Evolutionary conservation across 768 basidiomycete species (phyloP).

Genomic region (Neoboletus brunneissimus): DNA sequence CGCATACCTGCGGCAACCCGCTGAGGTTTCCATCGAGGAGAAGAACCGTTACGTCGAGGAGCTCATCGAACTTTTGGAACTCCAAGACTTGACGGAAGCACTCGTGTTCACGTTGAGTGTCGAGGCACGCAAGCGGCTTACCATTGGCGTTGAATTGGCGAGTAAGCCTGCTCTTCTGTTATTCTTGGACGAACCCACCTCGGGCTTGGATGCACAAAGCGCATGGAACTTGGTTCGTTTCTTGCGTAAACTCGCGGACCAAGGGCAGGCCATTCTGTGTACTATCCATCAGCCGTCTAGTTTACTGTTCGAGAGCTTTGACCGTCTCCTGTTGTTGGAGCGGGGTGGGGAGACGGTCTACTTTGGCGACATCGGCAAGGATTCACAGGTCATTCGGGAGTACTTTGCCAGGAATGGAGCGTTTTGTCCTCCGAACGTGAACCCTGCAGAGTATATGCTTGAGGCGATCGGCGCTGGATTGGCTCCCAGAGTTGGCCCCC

Average conservation of each 20-base stretch:
- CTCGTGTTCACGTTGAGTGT: conserved; percentile 67
- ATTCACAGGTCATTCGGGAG: conserved; percentile 61
- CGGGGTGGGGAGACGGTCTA: conserved; percentile 90
- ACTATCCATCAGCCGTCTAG: conserved; percentile 90
- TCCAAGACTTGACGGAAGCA: conserved; percentile 82
- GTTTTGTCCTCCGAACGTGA: conserved; percentile 68
- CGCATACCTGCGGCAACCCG: conserved; percentile 79
- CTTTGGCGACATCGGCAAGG: conserved; percentile 83
- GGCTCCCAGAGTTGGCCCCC: conserved; percentile 64
- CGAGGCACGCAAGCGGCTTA: conserved; percentile 79
- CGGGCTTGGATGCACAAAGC: conserved; percentile 58
- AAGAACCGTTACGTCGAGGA: conserved; percentile 81
- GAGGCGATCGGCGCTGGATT: conserved; percentile 87
- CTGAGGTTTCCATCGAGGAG: conserved; percentile 60
- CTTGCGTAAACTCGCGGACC: conserved; percentile 76
- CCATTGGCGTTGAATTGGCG: conserved; percentile 89
- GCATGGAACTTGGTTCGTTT: conserved; percentile 84
- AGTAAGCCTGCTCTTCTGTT: conserved; percentile 49
- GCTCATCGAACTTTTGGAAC: conserved; percentile 78
- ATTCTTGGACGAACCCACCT: conserved; percentile 46
- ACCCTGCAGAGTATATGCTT: conserved; percentile 78
- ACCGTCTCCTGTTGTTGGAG: conserved; percentile 64
- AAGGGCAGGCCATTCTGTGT: conserved; percentile 87
- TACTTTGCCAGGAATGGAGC: conserved; percentile 79
- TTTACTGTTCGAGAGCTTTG: conserved; percentile 84